Conservation (phyloP, 495 filamentous ascomycete genomes). For the Neurospora hispaniola region DNA sequence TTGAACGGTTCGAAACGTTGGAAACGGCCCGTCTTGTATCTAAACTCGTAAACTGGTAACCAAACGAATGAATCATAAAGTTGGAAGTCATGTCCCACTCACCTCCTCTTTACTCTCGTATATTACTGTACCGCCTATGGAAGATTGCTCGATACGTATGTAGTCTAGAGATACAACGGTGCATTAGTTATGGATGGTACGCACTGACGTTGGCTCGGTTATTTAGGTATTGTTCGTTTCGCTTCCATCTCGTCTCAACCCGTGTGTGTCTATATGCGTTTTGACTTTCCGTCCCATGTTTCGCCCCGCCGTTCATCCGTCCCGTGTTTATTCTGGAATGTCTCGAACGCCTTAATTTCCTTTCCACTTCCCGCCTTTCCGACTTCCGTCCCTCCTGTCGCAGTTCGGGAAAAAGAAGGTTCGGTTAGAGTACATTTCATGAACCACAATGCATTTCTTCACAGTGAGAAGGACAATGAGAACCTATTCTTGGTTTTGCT, state of each 20-base stretch:
- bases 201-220: neutral
- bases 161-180: neutral
- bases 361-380: neutral
- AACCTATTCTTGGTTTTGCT: neutral
- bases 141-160: neutral
- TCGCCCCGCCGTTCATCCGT: neutral
- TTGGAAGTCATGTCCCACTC: neutral
- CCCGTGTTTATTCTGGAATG: neutral
- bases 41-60: neutral
- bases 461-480: neutral
- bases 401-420: neutral
- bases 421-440: neutral
- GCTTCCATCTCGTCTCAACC: neutral
- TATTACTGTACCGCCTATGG: neutral
- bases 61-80: neutral
- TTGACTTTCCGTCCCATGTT: neutral
- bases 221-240: neutral
- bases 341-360: neutral
- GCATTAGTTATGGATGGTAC: neutral
- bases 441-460: neutral
- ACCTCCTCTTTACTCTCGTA: no score
- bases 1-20: neutral
- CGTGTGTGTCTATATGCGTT: neutral
- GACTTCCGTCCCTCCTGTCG: neutral
- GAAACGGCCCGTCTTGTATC: neutral